phyloP scores from a whole-genome alignment of 2,329 filamentous ascomycete genomes.

The Phyllosticta capitalensis region DNA sequence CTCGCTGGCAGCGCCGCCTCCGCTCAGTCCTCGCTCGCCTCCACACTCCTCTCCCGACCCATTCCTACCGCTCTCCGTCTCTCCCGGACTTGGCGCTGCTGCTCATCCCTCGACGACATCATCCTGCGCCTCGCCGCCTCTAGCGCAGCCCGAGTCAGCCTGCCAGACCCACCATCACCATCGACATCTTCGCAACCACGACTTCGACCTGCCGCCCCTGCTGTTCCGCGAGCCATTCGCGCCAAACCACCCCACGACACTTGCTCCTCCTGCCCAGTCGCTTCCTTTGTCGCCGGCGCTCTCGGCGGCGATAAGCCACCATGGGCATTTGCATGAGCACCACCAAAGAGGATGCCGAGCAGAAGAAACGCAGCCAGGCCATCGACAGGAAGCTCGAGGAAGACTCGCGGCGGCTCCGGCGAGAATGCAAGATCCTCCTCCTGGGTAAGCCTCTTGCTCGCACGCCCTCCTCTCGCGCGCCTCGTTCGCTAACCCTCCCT shows the following conservation, averaged over 20 bases:
- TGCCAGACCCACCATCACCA: neutral
- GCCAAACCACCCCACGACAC: neutral
- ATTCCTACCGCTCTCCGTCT: slow-evolving; percentile 1
- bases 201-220: neutral
- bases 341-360: slow-evolving; percentile 74
- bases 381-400: slow-evolving; percentile 93
- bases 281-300: slow-evolving; percentile 7
- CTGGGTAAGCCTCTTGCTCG: slow-evolving; percentile 53
- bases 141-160: slow-evolving; percentile 5
- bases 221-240: neutral
- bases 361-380: slow-evolving; percentile 92
- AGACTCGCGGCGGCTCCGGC: slow-evolving; percentile 80
- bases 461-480: slow-evolving; percentile 10
- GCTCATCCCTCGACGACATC: slow-evolving; percentile 11
- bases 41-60: neutral
- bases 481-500: slow-evolving; percentile 19
- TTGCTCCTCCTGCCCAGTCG: slow-evolving; percentile 1
- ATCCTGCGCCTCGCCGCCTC: slow-evolving; percentile 9
- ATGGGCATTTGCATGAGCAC: slow-evolving; percentile 96
- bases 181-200: neutral
- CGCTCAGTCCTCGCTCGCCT: neutral
- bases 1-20: slow-evolving; percentile 2
- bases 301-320: slow-evolving; percentile 24
- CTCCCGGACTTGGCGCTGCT: slow-evolving; percentile 6
- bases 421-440: slow-evolving; percentile 97